These are phyloP conservation scores for Pelagomonas calceolata DNA, from an alignment of 108 stramenopile genomes.

Conservation along the genomic window DNA sequence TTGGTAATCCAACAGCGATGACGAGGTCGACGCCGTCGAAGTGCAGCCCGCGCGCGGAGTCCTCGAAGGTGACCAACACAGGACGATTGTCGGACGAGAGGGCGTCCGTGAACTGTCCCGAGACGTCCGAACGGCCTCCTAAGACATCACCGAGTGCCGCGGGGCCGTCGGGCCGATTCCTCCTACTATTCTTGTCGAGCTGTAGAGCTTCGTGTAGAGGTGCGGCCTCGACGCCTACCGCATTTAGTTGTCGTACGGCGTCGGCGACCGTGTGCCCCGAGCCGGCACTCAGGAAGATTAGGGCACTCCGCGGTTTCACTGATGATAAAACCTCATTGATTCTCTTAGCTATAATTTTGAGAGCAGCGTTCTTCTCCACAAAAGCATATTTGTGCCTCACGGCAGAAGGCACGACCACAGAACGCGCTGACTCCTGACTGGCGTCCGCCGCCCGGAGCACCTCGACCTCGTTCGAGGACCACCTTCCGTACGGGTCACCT, in stretches of 20 bases:
- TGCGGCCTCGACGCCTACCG: slow-evolving; percentile 35
- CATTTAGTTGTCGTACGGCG: background rate
- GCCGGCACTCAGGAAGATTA: slow-evolving; percentile 48
- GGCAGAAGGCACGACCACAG: slow-evolving; percentile 43
- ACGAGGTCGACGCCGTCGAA: slow-evolving; percentile 53
- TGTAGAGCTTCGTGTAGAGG: slow-evolving; percentile 47
- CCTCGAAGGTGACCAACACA: slow-evolving; percentile 56
- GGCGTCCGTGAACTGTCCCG: background rate
- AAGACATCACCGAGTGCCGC: background rate
- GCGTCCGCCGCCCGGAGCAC: background rate
- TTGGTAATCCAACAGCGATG: slow-evolving; percentile 43
- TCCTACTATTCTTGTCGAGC: slow-evolving; percentile 30
- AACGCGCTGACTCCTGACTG: slow-evolving; percentile 32
- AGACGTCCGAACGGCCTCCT: background rate
- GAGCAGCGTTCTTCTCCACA: slow-evolving; percentile 26
- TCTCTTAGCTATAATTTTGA: slow-evolving; percentile 20
- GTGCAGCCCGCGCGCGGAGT: slow-evolving; percentile 57
- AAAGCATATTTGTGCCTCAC: slow-evolving; percentile 37
- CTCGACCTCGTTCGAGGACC: background rate
- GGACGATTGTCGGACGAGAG: slow-evolving; percentile 16
- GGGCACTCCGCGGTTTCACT: slow-evolving; percentile 26
- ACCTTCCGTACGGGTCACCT: background rate
- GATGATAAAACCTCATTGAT: slow-evolving; percentile 24
- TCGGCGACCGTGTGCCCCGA: slow-evolving; percentile 35
- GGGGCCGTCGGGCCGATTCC: slow-evolving; percentile 1